phyloP scores from a whole-genome alignment of 2,329 filamentous ascomycete genomes.

The Neodidymelliopsis sp. region DNA sequence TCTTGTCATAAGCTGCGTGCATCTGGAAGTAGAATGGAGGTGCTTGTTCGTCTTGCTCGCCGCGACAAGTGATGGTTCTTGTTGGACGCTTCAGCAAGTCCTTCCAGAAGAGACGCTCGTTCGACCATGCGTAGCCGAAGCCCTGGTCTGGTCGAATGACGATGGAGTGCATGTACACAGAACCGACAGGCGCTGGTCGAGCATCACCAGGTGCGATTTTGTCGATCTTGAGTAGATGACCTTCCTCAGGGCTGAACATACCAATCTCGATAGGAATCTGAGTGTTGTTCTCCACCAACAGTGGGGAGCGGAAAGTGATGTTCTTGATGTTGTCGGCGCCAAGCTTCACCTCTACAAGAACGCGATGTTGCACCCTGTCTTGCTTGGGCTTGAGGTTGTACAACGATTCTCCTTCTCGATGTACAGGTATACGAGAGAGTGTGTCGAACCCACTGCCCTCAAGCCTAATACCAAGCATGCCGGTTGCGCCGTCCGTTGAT shows the following conservation, averaged over 20 bases:
- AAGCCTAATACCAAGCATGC: conserved; percentile 80
- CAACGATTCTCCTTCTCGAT: conserved; percentile 90
- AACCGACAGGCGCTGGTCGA: conserved; percentile 88
- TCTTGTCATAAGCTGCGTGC: conserved; percentile 82
- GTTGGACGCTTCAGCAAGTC: conserved; percentile 86
- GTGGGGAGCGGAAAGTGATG: conserved; percentile 90
- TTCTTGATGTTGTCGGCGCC: conserved; percentile 98
- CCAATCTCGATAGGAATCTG: conserved; percentile 95
- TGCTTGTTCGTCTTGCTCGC: conserved; percentile 77
- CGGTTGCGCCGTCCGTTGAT: conserved; percentile 80
- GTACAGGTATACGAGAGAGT: conserved; percentile 86
- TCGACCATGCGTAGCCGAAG: conserved; percentile 96
- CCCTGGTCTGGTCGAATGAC: conserved; percentile 91
- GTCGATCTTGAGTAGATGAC: conserved; percentile 94
- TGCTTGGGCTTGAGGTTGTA: conserved; percentile 90
- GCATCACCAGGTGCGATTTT: conserved; percentile 94
- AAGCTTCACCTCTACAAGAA: conserved; percentile 89
- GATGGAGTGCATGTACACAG: conserved; percentile 86
- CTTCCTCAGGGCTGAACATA: conserved; percentile 85
- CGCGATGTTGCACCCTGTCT: conserved; percentile 82
- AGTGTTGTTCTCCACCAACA: conserved; percentile 93
- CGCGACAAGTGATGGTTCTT: conserved; percentile 85
- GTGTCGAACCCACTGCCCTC: conserved; percentile 95
- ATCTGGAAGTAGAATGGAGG: conserved; percentile 97
- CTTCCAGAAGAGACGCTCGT: conserved; percentile 89